phyloP scores from a whole-genome alignment of 1,284 basidiomycete species.

The Bondarzewia mesenterica region DNA sequence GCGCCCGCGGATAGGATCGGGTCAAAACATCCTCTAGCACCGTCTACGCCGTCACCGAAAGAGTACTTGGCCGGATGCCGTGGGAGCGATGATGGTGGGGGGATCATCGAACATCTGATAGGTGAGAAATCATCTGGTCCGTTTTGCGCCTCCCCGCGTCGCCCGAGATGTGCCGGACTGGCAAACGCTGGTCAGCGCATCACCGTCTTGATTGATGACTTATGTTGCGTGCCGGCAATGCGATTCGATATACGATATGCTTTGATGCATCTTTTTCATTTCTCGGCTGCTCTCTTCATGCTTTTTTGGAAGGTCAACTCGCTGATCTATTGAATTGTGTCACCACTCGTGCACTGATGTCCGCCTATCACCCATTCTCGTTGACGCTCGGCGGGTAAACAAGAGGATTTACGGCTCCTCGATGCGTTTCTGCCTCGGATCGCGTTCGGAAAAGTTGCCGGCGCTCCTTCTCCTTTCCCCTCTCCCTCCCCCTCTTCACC shows the following conservation, averaged over 20 bases:
- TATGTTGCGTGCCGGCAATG: no score
- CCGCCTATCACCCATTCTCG: no score
- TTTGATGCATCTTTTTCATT: neutral
- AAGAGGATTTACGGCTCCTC: slow-evolving; percentile 64
- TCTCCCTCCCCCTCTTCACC: neutral
- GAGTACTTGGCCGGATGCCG: neutral
- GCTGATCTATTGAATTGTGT: no score
- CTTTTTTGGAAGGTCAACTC: no score
- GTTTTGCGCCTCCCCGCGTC: slow-evolving; percentile 26
- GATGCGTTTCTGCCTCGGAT: slow-evolving; percentile 75
- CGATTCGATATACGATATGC: no score
- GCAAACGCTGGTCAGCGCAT: no score
- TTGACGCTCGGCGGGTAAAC: no score
- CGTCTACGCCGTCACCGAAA: neutral
- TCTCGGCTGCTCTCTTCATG: no score
- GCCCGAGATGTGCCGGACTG: no score
- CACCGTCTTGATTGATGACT: no score
- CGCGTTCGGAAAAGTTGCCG: slow-evolving; percentile 47
- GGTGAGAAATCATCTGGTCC: slow-evolving; percentile 15
- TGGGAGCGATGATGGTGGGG: no score
- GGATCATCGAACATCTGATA: slow-evolving; percentile 1
- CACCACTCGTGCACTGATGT: neutral
- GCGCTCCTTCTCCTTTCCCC: neutral
- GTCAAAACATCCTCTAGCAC: neutral
- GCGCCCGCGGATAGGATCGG: neutral